Conservation (phyloP, 208 protist species). For the Dictyostelium gargantuum region DNA sequence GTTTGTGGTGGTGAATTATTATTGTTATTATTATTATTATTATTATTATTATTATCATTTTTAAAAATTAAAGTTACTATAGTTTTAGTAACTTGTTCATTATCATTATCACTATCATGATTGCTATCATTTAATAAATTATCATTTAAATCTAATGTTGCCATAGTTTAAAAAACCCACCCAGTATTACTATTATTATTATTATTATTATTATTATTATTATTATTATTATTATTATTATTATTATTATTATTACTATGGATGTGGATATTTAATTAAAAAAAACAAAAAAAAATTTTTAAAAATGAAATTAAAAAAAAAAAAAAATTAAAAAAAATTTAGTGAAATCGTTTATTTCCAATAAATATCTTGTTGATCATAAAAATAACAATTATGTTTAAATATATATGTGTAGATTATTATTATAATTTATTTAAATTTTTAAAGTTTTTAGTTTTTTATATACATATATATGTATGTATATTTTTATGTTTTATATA, state of each 20-base stretch:
- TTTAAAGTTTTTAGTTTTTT: background rate
- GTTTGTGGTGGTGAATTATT: background rate
- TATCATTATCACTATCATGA: background rate
- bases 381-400: background rate
- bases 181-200: no score
- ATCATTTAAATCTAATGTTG: background rate
- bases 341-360: no score
- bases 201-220: no score
- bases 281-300: no score
- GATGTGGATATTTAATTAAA: no score
- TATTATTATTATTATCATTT: no score
- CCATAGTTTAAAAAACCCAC: no score
- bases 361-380: background rate
- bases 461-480: background rate
- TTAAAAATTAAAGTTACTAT: constrained; percentile 4
- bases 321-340: no score
- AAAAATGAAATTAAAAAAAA: no score
- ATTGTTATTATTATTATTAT: no score
- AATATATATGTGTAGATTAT: background rate
- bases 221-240: no score
- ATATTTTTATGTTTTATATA: background rate
- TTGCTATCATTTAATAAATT: background rate
- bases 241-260: no score
- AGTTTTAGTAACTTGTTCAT: background rate
- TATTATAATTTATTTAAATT: background rate